These are phyloP conservation scores for Yarrowia divulgata DNA, from an alignment of 805 yeast genomes.

Conservation along the genomic window DNA sequence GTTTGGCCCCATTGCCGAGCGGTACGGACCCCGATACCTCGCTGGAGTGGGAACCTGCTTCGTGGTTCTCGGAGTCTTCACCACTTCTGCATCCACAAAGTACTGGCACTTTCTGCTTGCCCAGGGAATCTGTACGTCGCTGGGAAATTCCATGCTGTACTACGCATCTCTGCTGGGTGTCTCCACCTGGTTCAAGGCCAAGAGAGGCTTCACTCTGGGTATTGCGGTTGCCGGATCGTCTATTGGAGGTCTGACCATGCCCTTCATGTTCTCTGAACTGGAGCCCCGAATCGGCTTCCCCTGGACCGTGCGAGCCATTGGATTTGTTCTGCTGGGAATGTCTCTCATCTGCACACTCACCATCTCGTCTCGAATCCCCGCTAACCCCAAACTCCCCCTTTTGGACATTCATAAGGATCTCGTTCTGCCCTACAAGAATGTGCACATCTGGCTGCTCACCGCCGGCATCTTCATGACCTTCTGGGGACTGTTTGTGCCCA, in stretches of 20 bases:
- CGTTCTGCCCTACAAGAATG: conserved; percentile 19
- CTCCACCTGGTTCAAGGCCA: conserved; percentile 67
- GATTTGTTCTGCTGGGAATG: conserved; percentile 46
- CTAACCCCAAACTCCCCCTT: conserved; percentile 43
- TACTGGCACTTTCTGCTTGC: conserved; percentile 67
- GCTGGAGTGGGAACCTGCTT: conserved; percentile 57
- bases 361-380: conserved; percentile 49
- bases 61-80: conserved; percentile 59
- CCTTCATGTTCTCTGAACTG: conserved; percentile 59
- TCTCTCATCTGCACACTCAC: conserved; percentile 49
- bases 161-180: conserved; percentile 59
- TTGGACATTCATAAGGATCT: conserved; percentile 43
- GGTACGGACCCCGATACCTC: conserved; percentile 59
- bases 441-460: conserved; percentile 46
- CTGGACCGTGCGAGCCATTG: conserved; percentile 65
- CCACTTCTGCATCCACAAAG: conserved; percentile 58
- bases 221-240: conserved; percentile 71
- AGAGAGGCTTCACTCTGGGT: conserved; percentile 67
- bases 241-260: conserved; percentile 68
- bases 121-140: conserved; percentile 61
- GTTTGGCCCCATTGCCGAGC: conserved; percentile 62
- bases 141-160: conserved; percentile 54
- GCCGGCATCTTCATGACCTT: conserved; percentile 54
- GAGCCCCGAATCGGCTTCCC: conserved; percentile 60
- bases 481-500: conserved; percentile 59